Conservation (phyloP, 805 yeast genomes). For the Kluyveromyces siamensis region DNA sequence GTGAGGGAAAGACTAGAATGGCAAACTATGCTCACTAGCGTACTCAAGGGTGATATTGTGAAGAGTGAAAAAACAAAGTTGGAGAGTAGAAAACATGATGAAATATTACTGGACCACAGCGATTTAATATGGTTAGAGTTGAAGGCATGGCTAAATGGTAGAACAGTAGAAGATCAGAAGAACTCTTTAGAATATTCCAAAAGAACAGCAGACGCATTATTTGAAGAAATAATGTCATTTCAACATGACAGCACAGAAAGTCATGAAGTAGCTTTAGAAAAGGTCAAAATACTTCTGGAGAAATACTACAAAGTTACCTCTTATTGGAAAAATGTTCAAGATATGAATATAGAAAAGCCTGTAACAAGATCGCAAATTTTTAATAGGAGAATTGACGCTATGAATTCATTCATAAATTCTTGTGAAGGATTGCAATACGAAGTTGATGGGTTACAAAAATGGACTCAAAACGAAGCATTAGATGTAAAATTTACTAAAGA, state of each 20-base stretch:
- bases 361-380: conserved; percentile 56
- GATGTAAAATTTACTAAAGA: conserved; percentile 38
- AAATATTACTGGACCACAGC: conserved; percentile 47
- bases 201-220: conserved; percentile 59
- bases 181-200: conserved; percentile 61
- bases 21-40: conserved; percentile 89
- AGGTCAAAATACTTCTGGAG: conserved; percentile 49
- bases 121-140: conserved; percentile 77
- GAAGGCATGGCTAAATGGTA: conserved; percentile 69
- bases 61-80: conserved; percentile 79
- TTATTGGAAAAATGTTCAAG: conserved; percentile 70
- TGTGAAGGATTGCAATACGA: conserved; percentile 60
- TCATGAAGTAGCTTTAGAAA: conserved; percentile 33
- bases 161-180: conserved; percentile 72
- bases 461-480: conserved; percentile 81
- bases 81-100: conserved; percentile 38
- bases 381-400: conserved; percentile 56
- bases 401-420: conserved; percentile 76
- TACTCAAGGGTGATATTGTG: conserved; percentile 91
- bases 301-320: conserved; percentile 59
- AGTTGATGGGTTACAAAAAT: conserved; percentile 47
- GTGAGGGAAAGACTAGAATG: conserved; percentile 81
- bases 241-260: conserved; percentile 38
- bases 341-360: conserved; percentile 75
- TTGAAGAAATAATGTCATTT: conserved; percentile 61